A percentile compares a stretch with the other conserved stretches of the same genome.
phyloP scores from a whole-genome alignment of 164 flowering plant genomes.

The Stephania japonica region DNA sequence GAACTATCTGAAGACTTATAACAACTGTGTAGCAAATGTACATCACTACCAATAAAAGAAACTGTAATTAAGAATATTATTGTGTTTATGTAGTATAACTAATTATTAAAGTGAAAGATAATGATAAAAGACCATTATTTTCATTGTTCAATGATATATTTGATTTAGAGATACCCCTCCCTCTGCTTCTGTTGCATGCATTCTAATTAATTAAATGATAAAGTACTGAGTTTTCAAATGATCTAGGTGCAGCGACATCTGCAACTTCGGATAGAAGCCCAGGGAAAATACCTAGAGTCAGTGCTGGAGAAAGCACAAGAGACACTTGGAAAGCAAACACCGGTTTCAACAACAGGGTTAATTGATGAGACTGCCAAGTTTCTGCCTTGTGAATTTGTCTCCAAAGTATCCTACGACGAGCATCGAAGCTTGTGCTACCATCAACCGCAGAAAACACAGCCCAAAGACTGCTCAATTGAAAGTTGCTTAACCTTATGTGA shows the following conservation, averaged over 20 bases:
- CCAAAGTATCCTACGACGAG: slow-evolving; percentile 62
- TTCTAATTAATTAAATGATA: background rate
- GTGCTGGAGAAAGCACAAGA: slow-evolving; percentile 86
- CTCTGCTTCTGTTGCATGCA: background rate
- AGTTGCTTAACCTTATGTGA: slow-evolving; percentile 77
- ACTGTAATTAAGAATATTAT: background rate
- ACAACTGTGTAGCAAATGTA: no score
- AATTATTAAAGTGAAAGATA: background rate
- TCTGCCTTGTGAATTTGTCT: slow-evolving; percentile 66
- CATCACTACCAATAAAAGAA: background rate
- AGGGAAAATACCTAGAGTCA: slow-evolving; percentile 72
- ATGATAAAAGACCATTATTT: background rate
- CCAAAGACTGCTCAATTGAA: slow-evolving; percentile 58
- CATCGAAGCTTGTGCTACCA: slow-evolving; percentile 36
- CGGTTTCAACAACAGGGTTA: slow-evolving; percentile 36
- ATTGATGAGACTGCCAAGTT: slow-evolving; percentile 73
- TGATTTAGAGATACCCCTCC: background rate
- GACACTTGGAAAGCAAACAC: slow-evolving; percentile 69
- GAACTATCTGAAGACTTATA: no score
- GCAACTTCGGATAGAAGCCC: slow-evolving; percentile 82
- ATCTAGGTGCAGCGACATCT: slow-evolving; percentile 72
- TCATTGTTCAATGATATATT: background rate
- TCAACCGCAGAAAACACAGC: slow-evolving; percentile 43
- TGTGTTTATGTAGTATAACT: background rate
- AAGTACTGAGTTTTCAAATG: background rate